These are phyloP conservation scores for Anacardium occidentale DNA, from an alignment of 345 rosid genomes.

Conservation along the genomic window DNA sequence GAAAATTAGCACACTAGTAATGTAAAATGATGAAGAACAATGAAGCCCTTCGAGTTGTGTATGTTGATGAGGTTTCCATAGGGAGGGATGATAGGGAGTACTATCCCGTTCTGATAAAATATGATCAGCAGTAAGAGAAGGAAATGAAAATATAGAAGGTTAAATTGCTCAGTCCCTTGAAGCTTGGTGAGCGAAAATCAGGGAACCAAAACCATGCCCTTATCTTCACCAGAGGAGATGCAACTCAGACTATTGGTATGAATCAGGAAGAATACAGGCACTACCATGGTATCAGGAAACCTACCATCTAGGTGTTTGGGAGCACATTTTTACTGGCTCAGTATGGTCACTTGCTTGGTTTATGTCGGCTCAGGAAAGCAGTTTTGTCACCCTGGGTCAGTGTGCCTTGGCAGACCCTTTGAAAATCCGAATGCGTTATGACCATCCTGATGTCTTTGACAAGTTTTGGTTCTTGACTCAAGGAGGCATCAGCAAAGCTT, in stretches of 20 bases:
- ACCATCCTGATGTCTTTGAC: conserved; percentile 97
- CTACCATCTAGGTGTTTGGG: conserved; percentile 94
- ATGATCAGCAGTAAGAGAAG: conserved; percentile 64
- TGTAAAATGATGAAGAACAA: conserved; percentile 87
- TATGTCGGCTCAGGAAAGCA: conserved; percentile 87
- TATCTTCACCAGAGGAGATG: conserved; percentile 96
- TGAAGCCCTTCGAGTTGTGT: conserved; percentile 94
- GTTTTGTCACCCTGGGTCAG: conserved; percentile 94
- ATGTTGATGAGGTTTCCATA: conserved; percentile 73
- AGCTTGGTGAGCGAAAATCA: conserved; percentile 98
- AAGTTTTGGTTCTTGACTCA: conserved; percentile 97
- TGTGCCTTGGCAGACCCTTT: conserved; percentile 94
- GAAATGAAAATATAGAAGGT: conserved; percentile 94
- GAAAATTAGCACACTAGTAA: too few species aligned
- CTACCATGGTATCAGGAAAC: conserved; percentile 72
- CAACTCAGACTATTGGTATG: conserved; percentile 97
- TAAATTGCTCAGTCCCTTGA: conserved; percentile 88
- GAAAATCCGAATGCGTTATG: conserved; percentile 96
- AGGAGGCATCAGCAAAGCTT: conserved; percentile 97
- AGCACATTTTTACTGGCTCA: conserved; percentile 92
- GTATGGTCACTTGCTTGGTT: conserved; percentile 95
- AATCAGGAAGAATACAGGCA: conserved; percentile 91
- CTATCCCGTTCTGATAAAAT: conserved; percentile 93
- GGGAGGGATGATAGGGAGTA: conserved; percentile 69
- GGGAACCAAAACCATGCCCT: conserved; percentile 98